Conservation (phyloP, 768 basidiomycete genomes). For the Podaxis pistillaris region DNA sequence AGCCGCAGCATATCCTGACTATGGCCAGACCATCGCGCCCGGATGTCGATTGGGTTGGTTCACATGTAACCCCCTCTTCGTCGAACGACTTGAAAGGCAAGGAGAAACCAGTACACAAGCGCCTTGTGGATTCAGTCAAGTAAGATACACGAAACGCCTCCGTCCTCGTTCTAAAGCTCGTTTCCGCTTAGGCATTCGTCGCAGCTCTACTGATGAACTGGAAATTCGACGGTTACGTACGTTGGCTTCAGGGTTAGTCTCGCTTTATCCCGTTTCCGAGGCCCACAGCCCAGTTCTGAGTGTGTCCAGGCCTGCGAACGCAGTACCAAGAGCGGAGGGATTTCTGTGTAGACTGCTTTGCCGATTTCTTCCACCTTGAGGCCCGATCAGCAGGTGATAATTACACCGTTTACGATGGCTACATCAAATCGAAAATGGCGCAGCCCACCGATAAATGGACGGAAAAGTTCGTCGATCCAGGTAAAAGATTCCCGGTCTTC, state of each 20-base stretch:
- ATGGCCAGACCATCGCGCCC: slow-evolving; percentile 66
- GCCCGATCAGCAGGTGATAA: slow-evolving; percentile 26
- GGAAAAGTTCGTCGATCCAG: slow-evolving; percentile 15
- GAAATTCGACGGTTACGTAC: slow-evolving; percentile 68
- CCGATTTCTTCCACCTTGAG: slow-evolving; percentile 60
- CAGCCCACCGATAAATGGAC: slow-evolving; percentile 11
- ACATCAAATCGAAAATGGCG: slow-evolving; percentile 41
- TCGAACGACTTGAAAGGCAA: slow-evolving; percentile 69
- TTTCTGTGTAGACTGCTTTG: slow-evolving; percentile 61
- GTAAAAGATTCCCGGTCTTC: slow-evolving; percentile 43
- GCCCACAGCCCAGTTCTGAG: background rate
- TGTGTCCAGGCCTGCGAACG: slow-evolving; percentile 42
- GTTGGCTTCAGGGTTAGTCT: slow-evolving; percentile 68
- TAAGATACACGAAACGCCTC: slow-evolving; percentile 18
- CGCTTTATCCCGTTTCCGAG: background rate
- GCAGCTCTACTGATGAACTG: slow-evolving; percentile 61
- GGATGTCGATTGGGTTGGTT: slow-evolving; percentile 80
- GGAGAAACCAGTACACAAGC: slow-evolving; percentile 68
- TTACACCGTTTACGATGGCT: slow-evolving; percentile 40
- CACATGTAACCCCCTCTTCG: slow-evolving; percentile 73
- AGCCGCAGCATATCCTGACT: background rate
- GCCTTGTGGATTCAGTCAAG: slow-evolving; percentile 73
- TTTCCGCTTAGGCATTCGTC: slow-evolving; percentile 40
- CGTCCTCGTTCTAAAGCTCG: background rate
- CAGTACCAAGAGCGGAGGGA: slow-evolving; percentile 62